Conservation (phyloP, 768 basidiomycete genomes). For the Mrakia blollopis region DNA sequence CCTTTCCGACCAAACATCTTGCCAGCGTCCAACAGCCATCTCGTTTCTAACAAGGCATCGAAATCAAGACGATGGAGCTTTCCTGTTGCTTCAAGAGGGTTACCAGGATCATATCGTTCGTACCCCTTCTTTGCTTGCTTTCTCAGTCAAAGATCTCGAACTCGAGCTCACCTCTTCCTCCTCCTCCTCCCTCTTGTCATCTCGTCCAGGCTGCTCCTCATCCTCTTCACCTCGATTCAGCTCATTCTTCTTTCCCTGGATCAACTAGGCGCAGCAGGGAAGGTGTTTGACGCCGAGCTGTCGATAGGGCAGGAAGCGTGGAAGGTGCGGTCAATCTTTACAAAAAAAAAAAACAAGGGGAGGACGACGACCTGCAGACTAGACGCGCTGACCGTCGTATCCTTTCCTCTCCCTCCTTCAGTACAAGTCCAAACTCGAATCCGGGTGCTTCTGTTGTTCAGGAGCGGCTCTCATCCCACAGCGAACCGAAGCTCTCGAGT, state of each 20-base stretch:
- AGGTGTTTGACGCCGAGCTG: neutral
- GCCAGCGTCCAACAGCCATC: neutral
- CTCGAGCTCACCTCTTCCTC: neutral
- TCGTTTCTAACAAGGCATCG: no score
- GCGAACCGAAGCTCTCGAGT: neutral
- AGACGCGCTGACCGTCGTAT: neutral
- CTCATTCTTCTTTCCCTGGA: neutral
- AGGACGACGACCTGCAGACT: no score
- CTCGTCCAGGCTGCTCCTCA: neutral
- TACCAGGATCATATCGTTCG: neutral
- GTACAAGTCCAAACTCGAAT: neutral
- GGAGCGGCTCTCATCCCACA: neutral
- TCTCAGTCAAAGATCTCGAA: neutral
- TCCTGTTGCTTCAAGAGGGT: neutral
- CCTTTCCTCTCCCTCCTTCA: neutral
- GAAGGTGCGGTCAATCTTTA: neutral
- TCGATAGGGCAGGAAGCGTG: neutral
- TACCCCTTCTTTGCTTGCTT: neutral
- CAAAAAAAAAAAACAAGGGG: neutral
- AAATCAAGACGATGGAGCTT: no score
- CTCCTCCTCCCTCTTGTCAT: neutral
- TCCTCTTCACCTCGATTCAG: neutral
- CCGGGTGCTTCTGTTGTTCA: neutral
- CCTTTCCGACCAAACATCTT: neutral
- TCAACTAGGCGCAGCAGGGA: neutral